Evolutionary conservation across 805 yeast genomes (phyloP).

Genomic region (Metschnikowia henanensis): DNA sequence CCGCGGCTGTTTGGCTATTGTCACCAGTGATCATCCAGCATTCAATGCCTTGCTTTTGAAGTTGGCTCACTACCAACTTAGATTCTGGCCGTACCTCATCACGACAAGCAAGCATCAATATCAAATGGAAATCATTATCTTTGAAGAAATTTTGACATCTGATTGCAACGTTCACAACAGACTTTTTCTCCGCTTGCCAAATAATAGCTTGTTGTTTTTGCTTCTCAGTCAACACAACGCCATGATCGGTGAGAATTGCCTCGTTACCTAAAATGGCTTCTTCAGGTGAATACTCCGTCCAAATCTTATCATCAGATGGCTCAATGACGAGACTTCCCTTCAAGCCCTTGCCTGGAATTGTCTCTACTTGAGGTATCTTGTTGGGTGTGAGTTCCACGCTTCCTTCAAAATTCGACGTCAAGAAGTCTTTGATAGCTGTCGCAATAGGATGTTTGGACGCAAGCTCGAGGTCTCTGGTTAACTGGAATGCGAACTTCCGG

Average conservation of each 20-base stretch:
- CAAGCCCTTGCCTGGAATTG: constrained; percentile 61
- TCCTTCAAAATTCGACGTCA: constrained; percentile 7
- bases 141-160: constrained; percentile 27
- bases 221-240: constrained; percentile 34
- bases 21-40: constrained; percentile 84
- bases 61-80: constrained; percentile 41
- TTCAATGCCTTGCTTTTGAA: constrained; percentile 44
- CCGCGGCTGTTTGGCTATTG: constrained; percentile 61
- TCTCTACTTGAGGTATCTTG: constrained; percentile 48
- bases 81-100: constrained; percentile 65
- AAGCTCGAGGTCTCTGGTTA: constrained; percentile 57
- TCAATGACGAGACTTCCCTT: constrained; percentile 40
- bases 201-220: constrained; percentile 36
- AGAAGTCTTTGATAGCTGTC: constrained; percentile 46
- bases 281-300: constrained; percentile 34
- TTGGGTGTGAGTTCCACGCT: constrained; percentile 22
- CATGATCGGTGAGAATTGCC: constrained; percentile 49
- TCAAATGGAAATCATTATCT: constrained; percentile 34
- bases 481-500: constrained; percentile 39
- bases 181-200: constrained; percentile 68
- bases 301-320: constrained; percentile 22
- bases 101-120: constrained; percentile 56
- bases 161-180: constrained; percentile 57
- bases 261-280: constrained; percentile 61
- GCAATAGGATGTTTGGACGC: constrained; percentile 73